Evolutionary conservation across 2,329 filamentous ascomycete genomes (phyloP), one percentile per base, ranked within the genome.

Genomic region (Triangularia verruculosa): DNA sequence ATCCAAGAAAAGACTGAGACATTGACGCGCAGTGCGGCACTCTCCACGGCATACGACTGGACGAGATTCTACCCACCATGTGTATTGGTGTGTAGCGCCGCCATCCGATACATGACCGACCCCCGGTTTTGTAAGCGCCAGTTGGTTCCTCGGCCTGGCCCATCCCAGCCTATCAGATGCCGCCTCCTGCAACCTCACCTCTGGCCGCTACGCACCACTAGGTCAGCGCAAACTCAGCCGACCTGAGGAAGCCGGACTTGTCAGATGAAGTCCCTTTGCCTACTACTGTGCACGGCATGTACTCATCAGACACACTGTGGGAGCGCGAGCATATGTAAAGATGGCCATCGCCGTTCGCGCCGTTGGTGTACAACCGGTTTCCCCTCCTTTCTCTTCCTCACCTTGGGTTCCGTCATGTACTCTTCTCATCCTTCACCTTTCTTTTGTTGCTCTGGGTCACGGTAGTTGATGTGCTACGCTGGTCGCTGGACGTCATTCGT

Each of bases 61-160:
- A 75, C 72, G 74, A 71, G 72, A 64, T 69, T 71, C 70, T 71
- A 74, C 74, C 75, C 71, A 75, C 57, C 55, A 57, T 60, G 63
- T 64, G 60, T 27, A 28, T 51, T 28, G 74, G 74, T 77, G 76
- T 74, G 74, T 75, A 77, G 76, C 74, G 76, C 77, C 76, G 73
- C 78, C 76, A 77, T 76, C 76, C 76, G 74, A 75, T 74, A 76
- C 73, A 73, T 72, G 72, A 73, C 66, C 64, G 68, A 66, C 73
- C 76, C 78, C 78, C 72, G 70, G 76, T 72, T 75, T 74, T 71
- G 74, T 80, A 81, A 80, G 79, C 79, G 79, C 79, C 79, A 74
- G 79, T 76, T 80, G 79, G 79, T 70, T 66, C 74, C 73, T 73
- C 73, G 34, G 72, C 71, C 70, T 70, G 70, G 70, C 65, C 69